Conservation (phyloP, 1,284 basidiomycete genomes). For the Irpex sp. region DNA sequence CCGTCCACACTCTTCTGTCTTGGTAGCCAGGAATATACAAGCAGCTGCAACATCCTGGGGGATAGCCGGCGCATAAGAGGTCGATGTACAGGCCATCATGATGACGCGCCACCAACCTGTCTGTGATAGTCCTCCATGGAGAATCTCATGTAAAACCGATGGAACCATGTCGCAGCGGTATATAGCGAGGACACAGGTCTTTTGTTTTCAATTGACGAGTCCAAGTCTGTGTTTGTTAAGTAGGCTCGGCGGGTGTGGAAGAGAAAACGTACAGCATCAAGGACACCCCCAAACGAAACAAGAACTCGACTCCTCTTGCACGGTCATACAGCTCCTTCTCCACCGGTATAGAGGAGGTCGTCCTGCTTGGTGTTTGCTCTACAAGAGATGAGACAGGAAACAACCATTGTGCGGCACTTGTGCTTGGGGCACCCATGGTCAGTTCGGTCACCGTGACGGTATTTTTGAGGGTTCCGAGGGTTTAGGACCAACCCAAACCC, state of each 20-base stretch:
- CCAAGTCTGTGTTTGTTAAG: conserved; percentile 12
- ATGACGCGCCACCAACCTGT: conserved; percentile 43
- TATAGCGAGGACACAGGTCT: conserved; percentile 79
- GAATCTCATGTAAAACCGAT: conserved; percentile 93
- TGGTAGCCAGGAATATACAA: conserved; percentile 89
- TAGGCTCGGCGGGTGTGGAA: background rate
- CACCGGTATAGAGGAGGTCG: conserved; percentile 47
- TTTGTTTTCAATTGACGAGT: conserved; percentile 15
- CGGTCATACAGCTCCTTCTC: conserved; percentile 72
- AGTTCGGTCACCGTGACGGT: background rate
- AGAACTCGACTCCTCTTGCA: conserved; percentile 74
- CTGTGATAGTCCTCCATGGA: conserved; percentile 83
- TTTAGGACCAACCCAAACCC: background rate
- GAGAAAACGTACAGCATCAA: conserved; percentile 58
- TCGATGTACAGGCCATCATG: conserved; percentile 6
- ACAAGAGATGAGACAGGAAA: conserved; percentile 57
- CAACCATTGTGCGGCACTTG: conserved; percentile 54
- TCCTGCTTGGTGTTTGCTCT: conserved; percentile 48
- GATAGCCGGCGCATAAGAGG: conserved; percentile 1
- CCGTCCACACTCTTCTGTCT: conserved; percentile 85
- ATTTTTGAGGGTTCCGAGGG: background rate
- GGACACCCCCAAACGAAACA: conserved; percentile 74
- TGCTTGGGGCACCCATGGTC: conserved; percentile 7
- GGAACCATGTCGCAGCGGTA: conserved; percentile 87
- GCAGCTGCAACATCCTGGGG: conserved; percentile 81